Conservation (phyloP, 179 eudicot genomes). For the Nepenthes alata region DNA sequence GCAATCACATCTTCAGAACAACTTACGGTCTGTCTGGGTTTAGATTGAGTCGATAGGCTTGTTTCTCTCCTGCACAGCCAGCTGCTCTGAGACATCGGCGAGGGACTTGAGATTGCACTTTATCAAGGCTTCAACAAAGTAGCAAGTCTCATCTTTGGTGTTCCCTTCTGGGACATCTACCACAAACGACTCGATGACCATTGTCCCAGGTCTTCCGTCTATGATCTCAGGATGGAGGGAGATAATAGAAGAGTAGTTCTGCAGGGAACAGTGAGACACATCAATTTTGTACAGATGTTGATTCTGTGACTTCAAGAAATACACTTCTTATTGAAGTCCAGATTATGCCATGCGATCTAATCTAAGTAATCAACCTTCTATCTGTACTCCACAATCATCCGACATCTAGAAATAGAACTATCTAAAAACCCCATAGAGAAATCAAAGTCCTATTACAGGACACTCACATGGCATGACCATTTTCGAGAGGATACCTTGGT, state of each 20-base stretch:
- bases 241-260: slow-evolving; percentile 74
- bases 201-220: slow-evolving; percentile 73
- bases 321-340: no score
- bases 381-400: no score
- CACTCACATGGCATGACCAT: no score
- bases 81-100: slow-evolving; percentile 58
- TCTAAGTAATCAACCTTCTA: no score
- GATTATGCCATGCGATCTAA: no score
- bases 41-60: slow-evolving; percentile 47
- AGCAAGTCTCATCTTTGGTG: slow-evolving; percentile 77
- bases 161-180: slow-evolving; percentile 81
- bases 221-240: slow-evolving; percentile 72
- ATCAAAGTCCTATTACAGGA: no score
- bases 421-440: no score
- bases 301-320: not conserved
- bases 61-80: slow-evolving; percentile 57
- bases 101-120: slow-evolving; percentile 78
- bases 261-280: slow-evolving; percentile 7
- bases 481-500: no score
- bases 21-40: slow-evolving; percentile 3
- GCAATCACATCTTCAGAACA: slow-evolving; percentile 13
- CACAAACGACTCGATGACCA: slow-evolving; percentile 77
- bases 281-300: not conserved
- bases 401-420: no score
- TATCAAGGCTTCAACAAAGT: slow-evolving; percentile 60